Evolutionary conservation across 768 basidiomycete species (phyloP).

Genomic region (Crassisporium funariophilum): DNA sequence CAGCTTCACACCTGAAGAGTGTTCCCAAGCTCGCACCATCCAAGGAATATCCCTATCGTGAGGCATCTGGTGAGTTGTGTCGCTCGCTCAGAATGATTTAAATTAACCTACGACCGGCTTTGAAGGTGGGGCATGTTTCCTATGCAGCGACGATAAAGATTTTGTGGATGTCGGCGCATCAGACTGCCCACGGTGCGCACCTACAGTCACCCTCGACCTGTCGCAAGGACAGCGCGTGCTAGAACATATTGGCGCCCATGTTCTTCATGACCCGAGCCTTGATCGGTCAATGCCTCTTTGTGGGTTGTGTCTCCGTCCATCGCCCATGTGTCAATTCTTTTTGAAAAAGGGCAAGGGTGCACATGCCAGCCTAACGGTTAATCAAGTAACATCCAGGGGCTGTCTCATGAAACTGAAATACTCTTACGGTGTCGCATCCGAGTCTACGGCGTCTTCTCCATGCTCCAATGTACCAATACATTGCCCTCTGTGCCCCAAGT

Average conservation of each 20-base stretch:
- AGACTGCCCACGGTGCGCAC: conserved; percentile 10
- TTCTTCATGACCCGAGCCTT: conserved; percentile 10
- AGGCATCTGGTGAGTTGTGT: not conserved
- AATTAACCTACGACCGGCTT: not conserved
- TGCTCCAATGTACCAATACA: too few relatives aligned
- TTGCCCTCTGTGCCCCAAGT: too few relatives aligned
- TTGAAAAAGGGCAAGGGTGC: conserved; percentile 11
- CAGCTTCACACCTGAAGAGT: conserved; percentile 9
- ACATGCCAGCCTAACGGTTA: not conserved
- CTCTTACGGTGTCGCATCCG: too few relatives aligned
- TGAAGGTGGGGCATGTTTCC: conserved; percentile 17
- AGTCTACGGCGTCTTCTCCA: too few relatives aligned
- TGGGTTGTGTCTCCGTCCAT: conserved; percentile 19
- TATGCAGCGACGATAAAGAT: conserved; percentile 10
- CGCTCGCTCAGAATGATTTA: not conserved
- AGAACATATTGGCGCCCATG: conserved; percentile 19
- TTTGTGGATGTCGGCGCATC: not conserved
- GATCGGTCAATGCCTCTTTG: conserved; percentile 12
- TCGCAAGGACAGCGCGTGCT: conserved; percentile 12
- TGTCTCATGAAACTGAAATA: too few relatives aligned
- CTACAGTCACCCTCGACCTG: conserved; percentile 7
- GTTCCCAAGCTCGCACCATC: conserved; percentile 11
- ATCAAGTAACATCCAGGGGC: conserved; percentile 1
- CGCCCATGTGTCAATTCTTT: conserved; percentile 9
- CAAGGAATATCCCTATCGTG: conserved; percentile 13